Evolutionary conservation across 176 grass and related monocot species (phyloP), one percentile per base, ranked within the genome.

Genomic region (Microstegium vimineum): DNA sequence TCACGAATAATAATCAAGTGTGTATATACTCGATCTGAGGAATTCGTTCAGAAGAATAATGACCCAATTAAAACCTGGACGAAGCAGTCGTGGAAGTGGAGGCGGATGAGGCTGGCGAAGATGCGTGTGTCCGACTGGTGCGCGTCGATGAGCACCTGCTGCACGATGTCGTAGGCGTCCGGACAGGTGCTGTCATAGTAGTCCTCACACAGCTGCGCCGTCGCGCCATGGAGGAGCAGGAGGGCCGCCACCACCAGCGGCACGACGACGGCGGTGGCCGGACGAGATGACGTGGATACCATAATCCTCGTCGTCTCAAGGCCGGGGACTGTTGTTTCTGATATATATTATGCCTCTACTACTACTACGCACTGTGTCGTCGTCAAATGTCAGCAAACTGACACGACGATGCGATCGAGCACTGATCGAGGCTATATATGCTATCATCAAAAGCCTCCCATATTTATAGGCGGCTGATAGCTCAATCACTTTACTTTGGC

Each of bases 131-230:
- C 94, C 2, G 73, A 77, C 34, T 31, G 25, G 47, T 92, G 85
- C 1, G 94, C 94, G 7, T 90, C 56, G n/a, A 88, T 51, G 17
- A 97, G 81, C 0, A 85, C 82, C 22, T 22, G 22, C 30, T 22
- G 62, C 15, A 94, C 88, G 54, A 92, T 90, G 22, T 59, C 33
- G 31, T 84, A 90, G 3, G 93, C 87, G 69, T 89, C 68, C 0
- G 94, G 86, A 64, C 90, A 94, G 14, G 83, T 66, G 73, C 14
- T 26, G 23, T 92, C 80, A 34, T 92, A 94, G 86, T 90, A 92
- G 0, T 74, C 54, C 71, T 71, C 84, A 36, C 52, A 84, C 38
- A 94, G 87, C 71, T 82, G 85, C 76, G 89, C 82, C 18, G 38
- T 23, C 10, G 8, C 47, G 17, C 61, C 49, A 2, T 31, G 37